Base-by-base conservation (phyloP, 768 basidiomycete genomes). In the Rhizopogon roseolus region DNA sequence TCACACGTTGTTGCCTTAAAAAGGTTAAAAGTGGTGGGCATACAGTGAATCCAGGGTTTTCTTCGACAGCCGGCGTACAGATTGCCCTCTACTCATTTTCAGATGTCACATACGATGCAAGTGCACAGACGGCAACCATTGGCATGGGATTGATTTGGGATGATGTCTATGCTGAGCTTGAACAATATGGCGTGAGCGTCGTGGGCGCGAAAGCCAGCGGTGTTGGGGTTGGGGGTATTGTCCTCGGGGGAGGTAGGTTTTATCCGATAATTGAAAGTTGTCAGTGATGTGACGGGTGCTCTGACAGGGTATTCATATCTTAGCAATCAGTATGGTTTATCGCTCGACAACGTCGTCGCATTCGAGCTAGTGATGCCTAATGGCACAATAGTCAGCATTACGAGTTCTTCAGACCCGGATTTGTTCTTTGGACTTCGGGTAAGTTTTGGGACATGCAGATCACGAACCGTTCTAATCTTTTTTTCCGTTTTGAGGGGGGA, bases 11-110 rank as follows among this genome's bases (percentile, higher is more conserved):
- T n/a, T 28, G 41, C n/a, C 27, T 7, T 37, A 8, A 39, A 40
- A 82, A 22, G 83, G 76, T 85, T 50, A 86, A 83, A 63, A 78
- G 82, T n/a, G 84, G 81, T 13, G 84, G 84, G 0, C 84, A 86
- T 62, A 55, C 77, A 0, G 60, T 73, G 2, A 85, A 83, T 59
- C 76, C 73, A 0, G 77, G 77, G 2, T 84, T 84, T 55, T 82
- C 82, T 0, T 85, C 85, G 0, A 85, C 84, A 0, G 55, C 62
- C 1, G 84, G 83, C 32, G 76, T 86, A 11, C 81, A 81, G 14
- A 84, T 86, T 7, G 66, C 79, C 7, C 78, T 85, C 80, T 63
- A 55, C 38, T 67, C 72, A 1, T 82, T 85, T 61, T 69, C 71
- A 5, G 62, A 76, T 4, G 69, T 81, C 10, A 64, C 53, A 1